Evolutionary conservation across 768 basidiomycete genomes (phyloP), one percentile per base, ranked within the genome.

Genomic region (Baorangia bicolor): DNA sequence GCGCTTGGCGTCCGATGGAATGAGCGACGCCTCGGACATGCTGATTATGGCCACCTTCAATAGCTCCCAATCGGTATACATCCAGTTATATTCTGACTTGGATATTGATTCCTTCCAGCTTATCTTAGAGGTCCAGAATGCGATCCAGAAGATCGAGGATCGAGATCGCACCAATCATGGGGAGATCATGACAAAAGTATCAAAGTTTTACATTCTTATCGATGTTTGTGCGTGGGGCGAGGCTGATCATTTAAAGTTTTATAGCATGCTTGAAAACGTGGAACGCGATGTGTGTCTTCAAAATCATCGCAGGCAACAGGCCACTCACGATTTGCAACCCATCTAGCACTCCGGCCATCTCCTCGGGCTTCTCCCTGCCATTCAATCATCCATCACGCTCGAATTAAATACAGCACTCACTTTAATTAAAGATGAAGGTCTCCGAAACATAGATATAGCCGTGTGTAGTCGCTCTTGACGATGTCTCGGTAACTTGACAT

Each of bases 371-470:
- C 53, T 70, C 11, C 54, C 61, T 28, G 54, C 47, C 28, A 49
- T 71, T 31, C 61, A 59, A 55, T 58, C 67, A 31, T 62, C 69
- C 53, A 54, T 71, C 56, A 30, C 55, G 11, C 57, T 55, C 41
- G 69, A 70, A 52, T 30, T 71, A 10, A 57, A 41, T 47, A 51
- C 65, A 50, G 67, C 60, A 42, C 47, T 70, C 18, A 57, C 55
- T 42, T 49, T 71, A 53, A 67, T 70, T 28, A 62, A 69, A 51
- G 63, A 71, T 21, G 65, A 70, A 52, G 52, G 59, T 49, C 63
- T 65, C 28, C 65, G 67, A 41, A 71, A 71, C 58, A 44, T 62
- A 31, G 60, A 71, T 14, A 51, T 43, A 12, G 58, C 62, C 34
- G 70, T 71, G 41, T 42, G 71, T 59, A 37, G 18, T 41, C 37